A percentile compares a stretch with the other conserved stretches of the same genome.
phyloP scores from a whole-genome alignment of 202 grass and related monocot species.

The Panicum virgatum region DNA sequence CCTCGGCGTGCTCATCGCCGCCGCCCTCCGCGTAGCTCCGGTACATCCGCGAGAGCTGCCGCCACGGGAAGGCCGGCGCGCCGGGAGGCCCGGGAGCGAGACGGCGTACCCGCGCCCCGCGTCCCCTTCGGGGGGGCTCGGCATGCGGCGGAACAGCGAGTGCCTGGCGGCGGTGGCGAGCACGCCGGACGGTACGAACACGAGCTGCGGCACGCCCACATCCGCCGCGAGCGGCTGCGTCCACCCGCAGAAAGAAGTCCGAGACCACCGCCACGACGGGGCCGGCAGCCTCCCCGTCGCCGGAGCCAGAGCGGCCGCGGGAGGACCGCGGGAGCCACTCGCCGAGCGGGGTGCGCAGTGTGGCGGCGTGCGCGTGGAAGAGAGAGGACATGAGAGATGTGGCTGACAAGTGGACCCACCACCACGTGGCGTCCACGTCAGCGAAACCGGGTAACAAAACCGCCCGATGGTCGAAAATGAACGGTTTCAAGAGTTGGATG shows the following conservation, averaged over 20 bases:
- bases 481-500: no score
- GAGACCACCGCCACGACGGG: constrained; percentile 25
- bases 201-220: constrained; percentile 42
- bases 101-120: background rate
- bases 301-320: background rate
- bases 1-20: no score
- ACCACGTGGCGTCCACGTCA: no score
- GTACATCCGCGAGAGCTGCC: no score
- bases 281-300: no score
- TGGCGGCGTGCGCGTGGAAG: constrained; percentile 40
- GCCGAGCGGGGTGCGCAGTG: constrained; percentile 44
- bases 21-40: no score
- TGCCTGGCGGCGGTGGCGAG: constrained; percentile 37
- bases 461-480: no score
- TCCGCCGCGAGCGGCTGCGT: constrained; percentile 48
- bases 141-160: constrained; percentile 57
- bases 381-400: no score
- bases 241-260: constrained; percentile 66
- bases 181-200: constrained; percentile 47
- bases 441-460: no score
- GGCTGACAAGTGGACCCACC: no score
- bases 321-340: constrained; percentile 46
- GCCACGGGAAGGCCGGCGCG: constrained; percentile 40
- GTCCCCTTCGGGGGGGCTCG: constrained; percentile 22
- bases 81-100: constrained; percentile 31